phyloP scores from a whole-genome alignment of 352 stramenopile genomes.

The Aphanomyces invadans region DNA sequence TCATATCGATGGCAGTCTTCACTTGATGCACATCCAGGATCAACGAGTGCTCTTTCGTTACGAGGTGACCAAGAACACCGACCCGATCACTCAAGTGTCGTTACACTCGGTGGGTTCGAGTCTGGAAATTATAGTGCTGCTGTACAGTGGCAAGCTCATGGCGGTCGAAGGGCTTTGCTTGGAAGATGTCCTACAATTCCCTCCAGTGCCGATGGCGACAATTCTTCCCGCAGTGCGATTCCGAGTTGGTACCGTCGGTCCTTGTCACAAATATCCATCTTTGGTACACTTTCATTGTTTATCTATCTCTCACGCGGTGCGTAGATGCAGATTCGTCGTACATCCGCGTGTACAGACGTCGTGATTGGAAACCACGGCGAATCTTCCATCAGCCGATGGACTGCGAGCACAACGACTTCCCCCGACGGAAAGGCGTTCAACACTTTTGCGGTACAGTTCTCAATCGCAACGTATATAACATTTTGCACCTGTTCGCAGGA shows the following conservation, averaged over 20 bases:
- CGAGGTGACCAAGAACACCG: not conserved
- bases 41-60: conserved; percentile 5
- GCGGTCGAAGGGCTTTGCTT: conserved; percentile 13
- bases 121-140: conserved; percentile 16
- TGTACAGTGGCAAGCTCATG: conserved; percentile 18
- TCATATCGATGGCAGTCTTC: conserved; percentile 5
- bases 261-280: not conserved
- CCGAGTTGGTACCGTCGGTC: conserved; percentile 4
- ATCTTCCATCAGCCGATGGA: not conserved
- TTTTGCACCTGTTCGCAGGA: conserved; percentile 10
- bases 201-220: not conserved
- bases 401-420: not conserved
- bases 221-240: conserved; percentile 4
- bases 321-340: conserved; percentile 20
- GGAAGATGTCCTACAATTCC: not conserved
- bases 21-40: not conserved
- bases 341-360: not conserved
- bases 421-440: not conserved
- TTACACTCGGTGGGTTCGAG: not conserved
- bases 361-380: conserved; percentile 16
- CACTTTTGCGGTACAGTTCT: conserved; percentile 11
- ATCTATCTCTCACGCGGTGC: not conserved
- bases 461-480: not conserved
- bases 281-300: not conserved
- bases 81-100: conserved; percentile 12